These are phyloP conservation scores for Datura wrightii DNA, from an alignment of 257 asterid genomes.

Conservation along the genomic window DNA sequence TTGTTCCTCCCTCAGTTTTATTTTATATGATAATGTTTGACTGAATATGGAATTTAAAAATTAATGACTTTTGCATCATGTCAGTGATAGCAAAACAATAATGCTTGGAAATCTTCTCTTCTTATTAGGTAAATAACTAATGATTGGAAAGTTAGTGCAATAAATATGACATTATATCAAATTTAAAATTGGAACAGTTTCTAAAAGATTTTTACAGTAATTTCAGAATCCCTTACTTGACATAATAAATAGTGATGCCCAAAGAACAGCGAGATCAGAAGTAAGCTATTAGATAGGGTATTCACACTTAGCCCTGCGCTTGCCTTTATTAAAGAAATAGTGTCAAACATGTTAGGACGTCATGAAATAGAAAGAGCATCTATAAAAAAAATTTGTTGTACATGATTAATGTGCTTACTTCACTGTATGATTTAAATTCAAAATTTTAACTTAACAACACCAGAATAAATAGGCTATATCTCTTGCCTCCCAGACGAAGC, in stretches of 20 bases:
- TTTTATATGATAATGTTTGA: neutral
- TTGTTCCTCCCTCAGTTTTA: neutral
- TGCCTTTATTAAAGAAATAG: neutral
- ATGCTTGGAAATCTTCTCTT: neutral
- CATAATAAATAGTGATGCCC: neutral
- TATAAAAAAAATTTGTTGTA: neutral
- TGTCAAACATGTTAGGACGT: neutral
- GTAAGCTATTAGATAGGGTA: neutral
- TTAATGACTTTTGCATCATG: neutral
- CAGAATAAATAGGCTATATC: neutral
- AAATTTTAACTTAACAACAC: conserved; percentile 1
- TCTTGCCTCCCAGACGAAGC: neutral
- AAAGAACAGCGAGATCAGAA: neutral
- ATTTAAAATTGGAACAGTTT: neutral
- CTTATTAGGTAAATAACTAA: neutral
- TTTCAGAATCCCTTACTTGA: neutral
- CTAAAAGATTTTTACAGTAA: neutral
- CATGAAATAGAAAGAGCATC: neutral
- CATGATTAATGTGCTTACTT: neutral
- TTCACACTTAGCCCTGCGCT: neutral
- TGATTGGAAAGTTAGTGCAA: neutral
- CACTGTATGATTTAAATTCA: neutral
- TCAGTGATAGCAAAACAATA: neutral
- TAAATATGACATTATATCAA: neutral
- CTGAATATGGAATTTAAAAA: neutral